A percentile compares a stretch with the other conserved stretches of the same genome.
These are phyloP conservation scores for Picochlorum sp. DNA, from an alignment of 139 green algal species.

Conservation along the genomic window DNA sequence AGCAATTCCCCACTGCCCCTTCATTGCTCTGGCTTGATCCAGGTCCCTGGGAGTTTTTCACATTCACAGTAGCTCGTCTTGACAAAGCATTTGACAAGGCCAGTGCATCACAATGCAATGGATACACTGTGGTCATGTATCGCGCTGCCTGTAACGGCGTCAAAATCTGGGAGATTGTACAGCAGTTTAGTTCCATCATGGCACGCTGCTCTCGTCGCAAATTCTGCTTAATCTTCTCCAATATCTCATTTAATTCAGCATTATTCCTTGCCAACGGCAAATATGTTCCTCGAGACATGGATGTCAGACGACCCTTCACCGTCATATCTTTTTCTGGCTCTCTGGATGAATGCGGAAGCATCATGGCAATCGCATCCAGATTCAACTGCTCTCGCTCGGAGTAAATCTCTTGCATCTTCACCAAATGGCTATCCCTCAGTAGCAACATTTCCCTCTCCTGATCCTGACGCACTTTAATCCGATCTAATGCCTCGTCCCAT, in stretches of 20 bases:
- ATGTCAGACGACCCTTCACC: conserved; percentile 15
- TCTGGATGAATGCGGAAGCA: conserved; percentile 17
- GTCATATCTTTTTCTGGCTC: conserved; percentile 24
- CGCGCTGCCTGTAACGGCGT: conserved; percentile 17
- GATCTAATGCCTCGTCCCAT: conserved; percentile 11
- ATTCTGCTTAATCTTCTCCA: conserved; percentile 33
- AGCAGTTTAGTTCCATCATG: conserved; percentile 33
- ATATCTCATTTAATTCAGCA: conserved; percentile 19
- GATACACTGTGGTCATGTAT: conserved; percentile 27
- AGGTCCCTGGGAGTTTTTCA: too few relatives aligned
- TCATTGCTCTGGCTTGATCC: neutral
- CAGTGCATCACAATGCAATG: conserved; percentile 33
- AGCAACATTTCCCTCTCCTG: conserved; percentile 31
- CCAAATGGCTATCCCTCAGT: conserved; percentile 23
- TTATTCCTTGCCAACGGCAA: conserved; percentile 17
- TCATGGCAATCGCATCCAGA: conserved; percentile 31
- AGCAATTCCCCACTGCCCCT: neutral
- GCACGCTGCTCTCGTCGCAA: conserved; percentile 25
- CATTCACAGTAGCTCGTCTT: neutral
- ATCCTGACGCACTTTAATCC: conserved; percentile 19
- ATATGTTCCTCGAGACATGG: conserved; percentile 10
- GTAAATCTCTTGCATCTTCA: conserved; percentile 33
- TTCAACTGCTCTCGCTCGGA: conserved; percentile 31
- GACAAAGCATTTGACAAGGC: conserved; percentile 19
- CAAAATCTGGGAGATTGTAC: conserved; percentile 11